These are phyloP conservation scores for Leccinellum albellum DNA, from an alignment of 768 basidiomycete genomes.

Conservation along the genomic window DNA sequence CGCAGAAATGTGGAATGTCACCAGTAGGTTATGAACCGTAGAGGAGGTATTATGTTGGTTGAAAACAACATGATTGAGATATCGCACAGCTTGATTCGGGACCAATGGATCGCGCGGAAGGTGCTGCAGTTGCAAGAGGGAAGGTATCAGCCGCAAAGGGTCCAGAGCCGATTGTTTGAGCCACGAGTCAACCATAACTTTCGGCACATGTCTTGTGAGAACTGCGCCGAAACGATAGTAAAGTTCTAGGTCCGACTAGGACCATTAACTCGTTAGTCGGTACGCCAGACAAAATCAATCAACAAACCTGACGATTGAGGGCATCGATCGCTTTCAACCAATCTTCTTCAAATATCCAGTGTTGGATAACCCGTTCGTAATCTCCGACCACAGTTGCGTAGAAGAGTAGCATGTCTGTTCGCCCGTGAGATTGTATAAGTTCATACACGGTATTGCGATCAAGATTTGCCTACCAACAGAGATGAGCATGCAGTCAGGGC, in stretches of 20 bases:
- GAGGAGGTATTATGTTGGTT: slow-evolving; percentile 75
- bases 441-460: slow-evolving; percentile 87
- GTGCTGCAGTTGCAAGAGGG: slow-evolving; percentile 78
- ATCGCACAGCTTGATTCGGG: slow-evolving; percentile 85
- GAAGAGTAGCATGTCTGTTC: slow-evolving; percentile 88
- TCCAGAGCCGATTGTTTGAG: slow-evolving; percentile 76
- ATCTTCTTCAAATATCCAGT: slow-evolving; percentile 90
- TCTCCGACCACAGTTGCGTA: slow-evolving; percentile 84
- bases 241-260: slow-evolving; percentile 74
- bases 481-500: not conserved
- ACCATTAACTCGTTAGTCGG: slow-evolving; percentile 1
- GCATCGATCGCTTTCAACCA: slow-evolving; percentile 89
- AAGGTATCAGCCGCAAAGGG: slow-evolving; percentile 82
- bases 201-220: slow-evolving; percentile 80
- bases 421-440: slow-evolving; percentile 88
- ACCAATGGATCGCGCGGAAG: slow-evolving; percentile 65
- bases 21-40: slow-evolving; percentile 89
- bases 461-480: slow-evolving; percentile 62
- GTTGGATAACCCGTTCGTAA: slow-evolving; percentile 77
- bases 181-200: slow-evolving; percentile 92
- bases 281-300: not conserved
- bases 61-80: slow-evolving; percentile 81
- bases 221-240: slow-evolving; percentile 93
- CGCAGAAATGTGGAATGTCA: slow-evolving; percentile 76
- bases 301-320: slow-evolving; percentile 78